Percentiles rank a stretch among this genome's conserved stretches.
These are phyloP conservation scores for Aspergillus ellipticus DNA, from an alignment of 495 filamentous ascomycete species.

Conservation along the genomic window DNA sequence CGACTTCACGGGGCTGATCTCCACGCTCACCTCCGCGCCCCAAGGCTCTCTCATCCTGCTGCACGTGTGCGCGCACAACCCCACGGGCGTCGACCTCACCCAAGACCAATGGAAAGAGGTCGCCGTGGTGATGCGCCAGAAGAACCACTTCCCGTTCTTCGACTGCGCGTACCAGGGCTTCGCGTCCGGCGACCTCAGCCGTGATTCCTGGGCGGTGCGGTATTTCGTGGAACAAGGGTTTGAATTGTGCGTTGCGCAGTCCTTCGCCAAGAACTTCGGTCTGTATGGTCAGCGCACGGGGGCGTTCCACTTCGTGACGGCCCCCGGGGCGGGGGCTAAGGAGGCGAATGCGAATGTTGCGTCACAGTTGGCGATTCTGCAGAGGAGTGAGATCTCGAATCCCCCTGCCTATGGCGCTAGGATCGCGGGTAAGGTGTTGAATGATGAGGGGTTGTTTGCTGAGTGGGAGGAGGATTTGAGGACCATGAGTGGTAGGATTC, in stretches of 20 bases:
- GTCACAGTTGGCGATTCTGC: slow-evolving; percentile 88
- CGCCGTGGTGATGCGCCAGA: slow-evolving; percentile 65
- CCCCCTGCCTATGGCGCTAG: slow-evolving; percentile 90
- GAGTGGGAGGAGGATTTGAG: slow-evolving; percentile 91
- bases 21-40: slow-evolving; percentile 62
- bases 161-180: slow-evolving; percentile 98
- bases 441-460: slow-evolving; percentile 76
- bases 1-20: slow-evolving; percentile 84
- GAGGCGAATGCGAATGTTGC: slow-evolving; percentile 62
- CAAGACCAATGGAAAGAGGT: slow-evolving; percentile 91
- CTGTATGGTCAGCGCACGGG: slow-evolving; percentile 95
- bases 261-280: slow-evolving; percentile 98
- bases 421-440: slow-evolving; percentile 79
- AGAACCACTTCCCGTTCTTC: slow-evolving; percentile 96
- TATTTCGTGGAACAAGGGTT: slow-evolving; percentile 94
- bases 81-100: slow-evolving; percentile 94
- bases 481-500: slow-evolving; percentile 94
- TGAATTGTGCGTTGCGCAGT: slow-evolving; percentile 93
- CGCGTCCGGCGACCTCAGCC: slow-evolving; percentile 81
- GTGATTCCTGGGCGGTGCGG: slow-evolving; percentile 85
- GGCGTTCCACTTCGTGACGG: slow-evolving; percentile 91
- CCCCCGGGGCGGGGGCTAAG: slow-evolving; percentile 63
- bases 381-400: slow-evolving; percentile 95
- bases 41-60: slow-evolving; percentile 81
- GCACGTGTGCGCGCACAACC: slow-evolving; percentile 97